A percentile compares a stretch with the other conserved stretches of the same genome.
These are phyloP conservation scores for Bruguiera gymnorhiza DNA, from an alignment of 345 rosid species.

Conservation along the genomic window DNA sequence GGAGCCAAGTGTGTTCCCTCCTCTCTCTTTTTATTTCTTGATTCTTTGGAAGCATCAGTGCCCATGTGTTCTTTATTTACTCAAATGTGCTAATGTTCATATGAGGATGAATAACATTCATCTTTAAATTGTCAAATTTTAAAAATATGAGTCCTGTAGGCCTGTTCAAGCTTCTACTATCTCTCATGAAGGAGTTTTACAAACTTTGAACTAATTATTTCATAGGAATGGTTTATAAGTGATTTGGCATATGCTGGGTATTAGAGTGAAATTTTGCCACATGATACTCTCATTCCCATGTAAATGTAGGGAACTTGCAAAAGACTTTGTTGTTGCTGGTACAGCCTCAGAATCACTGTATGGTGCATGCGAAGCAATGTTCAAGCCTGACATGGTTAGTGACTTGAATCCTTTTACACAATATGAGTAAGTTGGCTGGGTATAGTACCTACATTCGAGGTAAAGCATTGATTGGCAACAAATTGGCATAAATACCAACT, in stretches of 20 bases:
- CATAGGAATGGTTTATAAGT: too few relatives aligned
- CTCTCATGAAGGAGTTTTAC: background rate
- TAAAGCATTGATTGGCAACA: background rate
- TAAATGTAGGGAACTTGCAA: slow-evolving; percentile 78
- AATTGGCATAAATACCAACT: background rate
- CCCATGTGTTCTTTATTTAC: background rate
- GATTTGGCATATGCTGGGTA: too few relatives aligned
- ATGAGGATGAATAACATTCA: background rate
- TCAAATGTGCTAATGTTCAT: background rate
- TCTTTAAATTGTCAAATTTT: background rate
- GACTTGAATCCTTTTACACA: background rate
- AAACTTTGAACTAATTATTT: too few relatives aligned
- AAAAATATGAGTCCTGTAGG: background rate
- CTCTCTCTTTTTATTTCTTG: slow-evolving; percentile 12
- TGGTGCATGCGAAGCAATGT: slow-evolving; percentile 96
- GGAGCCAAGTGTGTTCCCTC: slow-evolving; percentile 80
- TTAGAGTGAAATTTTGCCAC: background rate
- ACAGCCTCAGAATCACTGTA: slow-evolving; percentile 94
- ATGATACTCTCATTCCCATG: background rate
- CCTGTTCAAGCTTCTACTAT: background rate
- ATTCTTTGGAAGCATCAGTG: background rate
- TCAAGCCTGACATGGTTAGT: slow-evolving; percentile 89
- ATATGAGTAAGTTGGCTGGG: background rate
- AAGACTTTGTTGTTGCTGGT: slow-evolving; percentile 95
- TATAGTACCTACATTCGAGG: background rate